Evolutionary conservation across 2,329 filamentous ascomycete species (phyloP).

Genomic region (Tolypocladium endophyticum): DNA sequence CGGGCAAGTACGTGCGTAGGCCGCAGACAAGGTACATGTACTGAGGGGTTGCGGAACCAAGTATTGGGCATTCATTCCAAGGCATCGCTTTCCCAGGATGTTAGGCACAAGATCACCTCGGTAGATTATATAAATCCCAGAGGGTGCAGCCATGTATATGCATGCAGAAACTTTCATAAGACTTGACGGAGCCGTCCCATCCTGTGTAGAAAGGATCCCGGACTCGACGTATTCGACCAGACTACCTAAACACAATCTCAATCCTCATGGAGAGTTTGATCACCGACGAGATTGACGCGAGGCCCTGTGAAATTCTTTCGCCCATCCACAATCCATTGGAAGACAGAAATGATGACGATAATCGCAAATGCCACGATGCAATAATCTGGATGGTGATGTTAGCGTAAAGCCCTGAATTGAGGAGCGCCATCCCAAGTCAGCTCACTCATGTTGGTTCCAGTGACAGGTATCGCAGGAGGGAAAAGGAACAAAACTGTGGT

Average conservation of each 20-base stretch:
- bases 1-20: too few relatives aligned
- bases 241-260: not conserved
- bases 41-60: too few relatives aligned
- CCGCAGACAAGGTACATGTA: too few relatives aligned
- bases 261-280: not conserved
- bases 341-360: slow-evolving; percentile 28
- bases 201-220: not conserved
- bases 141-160: not conserved
- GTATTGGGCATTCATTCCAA: too few relatives aligned
- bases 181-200: not conserved
- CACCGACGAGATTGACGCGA: slow-evolving; percentile 8
- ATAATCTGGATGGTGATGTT: slow-evolving; percentile 20
- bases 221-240: not conserved
- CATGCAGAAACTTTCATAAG: not conserved
- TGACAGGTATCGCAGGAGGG: slow-evolving; percentile 53
- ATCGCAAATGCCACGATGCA: slow-evolving; percentile 35
- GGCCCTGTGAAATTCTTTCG: slow-evolving; percentile 31
- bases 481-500: slow-evolving; percentile 66
- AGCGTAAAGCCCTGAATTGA: not conserved
- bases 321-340: slow-evolving; percentile 35
- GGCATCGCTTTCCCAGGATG: too few relatives aligned
- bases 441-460: slow-evolving; percentile 53
- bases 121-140: too few relatives aligned
- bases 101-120: too few relatives aligned
- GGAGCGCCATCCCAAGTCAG: not conserved